A percentile compares a stretch with the other conserved stretches of the same genome.
Evolutionary conservation across 2,329 filamentous ascomycete genomes (phyloP).

Genomic region (Alternaria arbusti): DNA sequence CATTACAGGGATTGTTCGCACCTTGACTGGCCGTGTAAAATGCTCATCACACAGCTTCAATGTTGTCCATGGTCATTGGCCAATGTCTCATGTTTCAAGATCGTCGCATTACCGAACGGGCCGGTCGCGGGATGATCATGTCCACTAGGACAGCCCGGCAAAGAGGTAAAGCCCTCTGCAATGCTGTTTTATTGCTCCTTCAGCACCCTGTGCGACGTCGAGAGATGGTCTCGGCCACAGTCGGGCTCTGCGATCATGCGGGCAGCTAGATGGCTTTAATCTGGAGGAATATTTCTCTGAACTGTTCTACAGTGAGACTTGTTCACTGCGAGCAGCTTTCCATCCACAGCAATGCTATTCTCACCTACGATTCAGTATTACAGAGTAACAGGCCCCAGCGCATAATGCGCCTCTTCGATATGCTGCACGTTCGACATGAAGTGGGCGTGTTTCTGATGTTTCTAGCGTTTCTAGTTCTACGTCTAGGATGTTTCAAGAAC

Average conservation of each 20-base stretch:
- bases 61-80: neutral
- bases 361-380: neutral
- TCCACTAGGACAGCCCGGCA: constrained; percentile 6
- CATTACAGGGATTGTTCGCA: neutral
- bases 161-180: neutral
- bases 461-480: constrained; percentile 20
- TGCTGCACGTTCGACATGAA: neutral
- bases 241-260: neutral
- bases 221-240: neutral
- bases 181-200: neutral
- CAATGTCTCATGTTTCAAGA: constrained; percentile 11
- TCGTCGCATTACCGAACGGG: constrained; percentile 12
- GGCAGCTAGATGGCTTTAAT: neutral
- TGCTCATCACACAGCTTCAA: neutral
- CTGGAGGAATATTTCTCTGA: neutral
- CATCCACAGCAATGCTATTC: neutral
- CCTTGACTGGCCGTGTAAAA: neutral
- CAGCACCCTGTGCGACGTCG: neutral
- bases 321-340: neutral
- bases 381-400: neutral
- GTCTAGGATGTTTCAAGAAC: constrained; percentile 35
- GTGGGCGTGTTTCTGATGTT: constrained; percentile 11
- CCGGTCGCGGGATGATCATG: constrained; percentile 7
- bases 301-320: neutral
- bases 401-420: neutral